These are phyloP conservation scores for Periglandula ipomoeae DNA, from an alignment of 2,329 filamentous ascomycete species.

Conservation along the genomic window DNA sequence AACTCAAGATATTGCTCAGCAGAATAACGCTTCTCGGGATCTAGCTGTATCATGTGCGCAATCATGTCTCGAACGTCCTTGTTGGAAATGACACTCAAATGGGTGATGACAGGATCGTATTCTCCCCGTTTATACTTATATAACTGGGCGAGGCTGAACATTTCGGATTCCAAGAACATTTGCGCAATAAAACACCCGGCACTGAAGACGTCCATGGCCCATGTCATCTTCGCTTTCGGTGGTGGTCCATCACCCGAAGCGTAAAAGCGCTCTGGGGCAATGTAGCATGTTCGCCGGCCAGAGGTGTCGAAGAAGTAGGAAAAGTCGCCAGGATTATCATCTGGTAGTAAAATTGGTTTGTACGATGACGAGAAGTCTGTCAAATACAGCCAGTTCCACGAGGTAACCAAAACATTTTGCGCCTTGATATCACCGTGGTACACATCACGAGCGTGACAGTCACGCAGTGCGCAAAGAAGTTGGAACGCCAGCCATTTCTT, in stretches of 20 bases:
- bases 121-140: conserved; percentile 91
- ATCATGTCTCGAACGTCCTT: conserved; percentile 81
- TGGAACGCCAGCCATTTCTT: conserved; percentile 99
- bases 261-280: conserved; percentile 88
- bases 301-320: conserved; percentile 97
- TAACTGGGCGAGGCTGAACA: conserved; percentile 95
- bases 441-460: conserved; percentile 80
- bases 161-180: conserved; percentile 85
- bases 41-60: conserved; percentile 89
- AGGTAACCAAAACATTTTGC: conserved; percentile 92
- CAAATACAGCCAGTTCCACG: conserved; percentile 98
- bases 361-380: conserved; percentile 96
- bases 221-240: conserved; percentile 52
- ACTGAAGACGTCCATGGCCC: conserved; percentile 99
- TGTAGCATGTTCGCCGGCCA: conserved; percentile 82
- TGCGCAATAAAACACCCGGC: conserved; percentile 95
- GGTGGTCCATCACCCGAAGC: conserved; percentile 58
- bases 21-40: conserved; percentile 84
- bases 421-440: conserved; percentile 99
- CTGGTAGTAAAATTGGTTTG: conserved; percentile 86
- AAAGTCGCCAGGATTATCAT: conserved; percentile 95
- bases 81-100: conserved; percentile 81
- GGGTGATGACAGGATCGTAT: conserved; percentile 75
- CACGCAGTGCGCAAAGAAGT: conserved; percentile 80
- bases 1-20: conserved; percentile 91